Evolutionary conservation across 176 grass and related monocot genomes (phyloP).

Genomic region (Miscanthus lutarioriparius): DNA sequence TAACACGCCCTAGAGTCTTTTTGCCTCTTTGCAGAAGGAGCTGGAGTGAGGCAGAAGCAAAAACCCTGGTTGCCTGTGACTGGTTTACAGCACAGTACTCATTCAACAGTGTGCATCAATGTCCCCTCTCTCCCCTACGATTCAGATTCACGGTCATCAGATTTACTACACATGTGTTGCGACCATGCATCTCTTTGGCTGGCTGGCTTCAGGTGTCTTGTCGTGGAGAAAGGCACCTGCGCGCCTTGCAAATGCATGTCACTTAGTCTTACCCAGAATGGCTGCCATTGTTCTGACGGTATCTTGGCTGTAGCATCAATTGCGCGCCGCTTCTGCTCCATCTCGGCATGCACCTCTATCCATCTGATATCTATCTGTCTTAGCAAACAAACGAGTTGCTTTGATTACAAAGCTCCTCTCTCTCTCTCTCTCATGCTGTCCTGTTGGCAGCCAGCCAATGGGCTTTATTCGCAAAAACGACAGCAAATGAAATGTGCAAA

Average conservation of each 20-base stretch:
- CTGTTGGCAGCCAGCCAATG: not conserved
- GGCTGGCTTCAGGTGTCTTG: conserved; percentile 32
- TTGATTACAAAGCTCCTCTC: not conserved
- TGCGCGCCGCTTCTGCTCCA: not conserved
- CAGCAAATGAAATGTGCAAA: not conserved
- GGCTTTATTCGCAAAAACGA: not conserved
- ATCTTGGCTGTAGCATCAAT: conserved; percentile 45
- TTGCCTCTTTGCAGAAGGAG: conserved; percentile 27
- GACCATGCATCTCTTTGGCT: not conserved
- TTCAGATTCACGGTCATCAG: not conserved
- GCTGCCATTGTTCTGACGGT: conserved; percentile 26
- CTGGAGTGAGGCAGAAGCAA: conserved; percentile 53
- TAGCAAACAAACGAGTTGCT: not conserved
- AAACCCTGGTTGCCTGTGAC: not conserved
- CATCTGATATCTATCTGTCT: not conserved
- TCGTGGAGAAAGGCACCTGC: conserved; percentile 20
- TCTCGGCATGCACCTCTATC: not conserved
- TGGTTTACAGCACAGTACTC: not conserved
- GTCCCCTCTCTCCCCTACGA: not conserved
- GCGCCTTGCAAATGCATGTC: conserved; percentile 38
- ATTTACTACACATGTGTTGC: not conserved
- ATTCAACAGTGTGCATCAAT: not conserved
- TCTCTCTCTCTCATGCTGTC: not conserved
- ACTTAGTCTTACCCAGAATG: conserved; percentile 42
- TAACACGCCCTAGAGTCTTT: conserved; percentile 24